Base-by-base conservation (phyloP, 345 rosid genomes). In the Rhizophora apiculata region DNA sequence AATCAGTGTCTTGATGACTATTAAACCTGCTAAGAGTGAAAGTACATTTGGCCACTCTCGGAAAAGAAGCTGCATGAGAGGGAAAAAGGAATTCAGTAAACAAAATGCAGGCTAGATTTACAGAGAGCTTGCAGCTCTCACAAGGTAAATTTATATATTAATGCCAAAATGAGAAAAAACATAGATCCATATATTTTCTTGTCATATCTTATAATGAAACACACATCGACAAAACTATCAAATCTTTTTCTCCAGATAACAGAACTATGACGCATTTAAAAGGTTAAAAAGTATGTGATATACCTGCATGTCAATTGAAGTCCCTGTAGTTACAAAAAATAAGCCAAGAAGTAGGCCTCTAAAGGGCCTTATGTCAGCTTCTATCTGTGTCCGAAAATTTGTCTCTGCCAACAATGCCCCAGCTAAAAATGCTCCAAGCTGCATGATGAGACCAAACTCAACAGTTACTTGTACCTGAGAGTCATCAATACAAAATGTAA, bases 341-440 rank as follows among this genome's bases (percentile, higher is more conserved):
- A 91, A 84, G 39, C 99, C 97, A 10, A 91, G 96, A 70, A 95
- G 95, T 73, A 91, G 80, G 64, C 99, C 99, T 87, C 91, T 87
- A 77, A 95, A 95, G 73, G 99, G 98, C 67, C 98, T 85, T 72
- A 94, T 94, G 82, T 94, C 97, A 67, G 99, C 99, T 83, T 95
- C 99, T 63, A 91, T 95, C 79, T 95, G 99, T 65, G 97, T 95
- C 59, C 96, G 74, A 73, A 89, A 91, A 84, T 91, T 95, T 70
- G 97, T 91, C 87, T 94, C 98, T 13, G 97, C 99, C 72, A 95
- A 68, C 65, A 95, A 71, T 70, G 97, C 99, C 66, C 96, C 99
- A 48, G 99, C 97, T 68, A 95, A 83, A 85, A 95, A 95, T 60
- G 99, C 97, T 82, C 97, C 99, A 70, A 95, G 97, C 99, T 95